phyloP scores from a whole-genome alignment of 768 basidiomycete species.

The Lactarius pseudohatsudake region DNA sequence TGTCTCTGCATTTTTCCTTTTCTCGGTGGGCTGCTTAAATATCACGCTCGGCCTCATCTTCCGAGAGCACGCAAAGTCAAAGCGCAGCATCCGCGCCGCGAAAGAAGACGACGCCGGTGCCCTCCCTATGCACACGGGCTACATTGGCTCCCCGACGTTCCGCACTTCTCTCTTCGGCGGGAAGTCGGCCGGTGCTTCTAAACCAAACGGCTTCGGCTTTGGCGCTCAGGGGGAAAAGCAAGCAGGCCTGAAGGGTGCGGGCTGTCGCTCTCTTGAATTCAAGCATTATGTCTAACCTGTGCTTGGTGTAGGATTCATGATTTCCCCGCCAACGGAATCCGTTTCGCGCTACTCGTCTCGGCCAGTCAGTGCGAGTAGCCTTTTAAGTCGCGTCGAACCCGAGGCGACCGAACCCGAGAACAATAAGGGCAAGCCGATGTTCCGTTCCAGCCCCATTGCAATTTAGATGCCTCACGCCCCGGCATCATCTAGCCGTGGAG shows the following conservation, averaged over 20 bases:
- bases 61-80: constrained; percentile 62
- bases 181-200: constrained; percentile 19
- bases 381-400: constrained; percentile 11
- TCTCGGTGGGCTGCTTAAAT: constrained; percentile 80
- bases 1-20: constrained; percentile 82
- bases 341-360: constrained; percentile 51
- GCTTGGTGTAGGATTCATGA: constrained; percentile 47
- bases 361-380: constrained; percentile 22
- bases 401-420: neutral
- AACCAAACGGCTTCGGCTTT: constrained; percentile 64
- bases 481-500: neutral
- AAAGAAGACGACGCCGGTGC: constrained; percentile 55
- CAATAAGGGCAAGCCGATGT: constrained; percentile 13
- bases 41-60: constrained; percentile 80
- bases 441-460: constrained; percentile 35
- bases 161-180: constrained; percentile 31
- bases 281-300: constrained; percentile 1
- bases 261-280: constrained; percentile 26
- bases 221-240: constrained; percentile 80
- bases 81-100: constrained; percentile 69
- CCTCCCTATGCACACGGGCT: constrained; percentile 48
- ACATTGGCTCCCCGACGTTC: constrained; percentile 40
- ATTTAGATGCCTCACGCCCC: constrained; percentile 28
- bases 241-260: constrained; percentile 62
- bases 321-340: constrained; percentile 58